These are phyloP conservation scores for Colletotrichum orbiculare DNA, from an alignment of 2,329 filamentous ascomycete species.

Conservation along the genomic window DNA sequence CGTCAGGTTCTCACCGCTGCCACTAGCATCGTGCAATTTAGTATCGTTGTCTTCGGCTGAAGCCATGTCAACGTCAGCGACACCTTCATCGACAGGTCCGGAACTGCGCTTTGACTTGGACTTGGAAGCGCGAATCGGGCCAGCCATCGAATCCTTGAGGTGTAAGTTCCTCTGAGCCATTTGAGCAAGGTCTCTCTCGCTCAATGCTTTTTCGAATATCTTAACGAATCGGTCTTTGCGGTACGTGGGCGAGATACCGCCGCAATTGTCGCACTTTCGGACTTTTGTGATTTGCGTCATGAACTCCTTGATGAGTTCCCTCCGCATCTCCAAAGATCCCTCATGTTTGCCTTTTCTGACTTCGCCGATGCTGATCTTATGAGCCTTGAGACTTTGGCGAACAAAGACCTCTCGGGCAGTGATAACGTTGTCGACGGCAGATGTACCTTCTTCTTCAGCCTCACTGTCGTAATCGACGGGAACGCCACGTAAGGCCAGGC, in stretches of 20 bases:
- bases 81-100: conserved; percentile 72
- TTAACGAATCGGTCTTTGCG: conserved; percentile 93
- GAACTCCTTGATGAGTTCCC: conserved; percentile 83
- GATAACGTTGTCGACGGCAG: conserved; percentile 62
- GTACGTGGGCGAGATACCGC: conserved; percentile 81
- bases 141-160: conserved; percentile 75
- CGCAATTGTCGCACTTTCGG: conserved; percentile 74
- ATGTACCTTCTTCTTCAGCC: conserved; percentile 72
- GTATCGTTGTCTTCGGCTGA: conserved; percentile 56
- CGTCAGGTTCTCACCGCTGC: conserved; percentile 59
- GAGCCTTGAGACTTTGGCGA: conserved; percentile 73
- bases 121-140: conserved; percentile 38
- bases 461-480: conserved; percentile 62
- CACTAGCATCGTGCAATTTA: conserved; percentile 55
- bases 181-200: conserved; percentile 77
- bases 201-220: conserved; percentile 87
- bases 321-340: conserved; percentile 80
- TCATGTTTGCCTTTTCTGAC: conserved; percentile 80
- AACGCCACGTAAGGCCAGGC: conserved; percentile 52
- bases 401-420: conserved; percentile 75
- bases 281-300: conserved; percentile 76
- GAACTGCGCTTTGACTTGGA: conserved; percentile 43
- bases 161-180: conserved; percentile 79
- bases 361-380: conserved; percentile 61
- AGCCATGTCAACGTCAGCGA: conserved; percentile 72